These are phyloP conservation scores for Saprolegnia diclina DNA, from an alignment of 352 stramenopile genomes.

Conservation along the genomic window DNA sequence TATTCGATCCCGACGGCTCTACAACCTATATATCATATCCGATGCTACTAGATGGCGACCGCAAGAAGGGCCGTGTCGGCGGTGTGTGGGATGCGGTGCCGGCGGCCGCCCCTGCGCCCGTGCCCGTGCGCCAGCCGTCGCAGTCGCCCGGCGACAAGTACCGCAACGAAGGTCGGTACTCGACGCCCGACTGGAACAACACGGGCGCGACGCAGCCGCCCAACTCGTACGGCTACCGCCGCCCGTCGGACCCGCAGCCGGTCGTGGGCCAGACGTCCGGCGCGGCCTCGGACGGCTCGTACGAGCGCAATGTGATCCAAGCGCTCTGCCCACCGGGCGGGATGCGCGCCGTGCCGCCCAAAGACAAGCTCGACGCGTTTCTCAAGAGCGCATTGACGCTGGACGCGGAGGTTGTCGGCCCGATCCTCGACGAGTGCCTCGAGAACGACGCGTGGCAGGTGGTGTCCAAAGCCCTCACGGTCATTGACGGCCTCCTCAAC, in stretches of 20 bases:
- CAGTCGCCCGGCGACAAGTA: slow-evolving; percentile 33
- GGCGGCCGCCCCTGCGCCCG: slow-evolving; percentile 27
- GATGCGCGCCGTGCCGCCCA: slow-evolving; percentile 92
- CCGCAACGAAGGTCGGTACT: background rate
- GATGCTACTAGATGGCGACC: slow-evolving; percentile 46
- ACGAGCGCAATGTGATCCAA: slow-evolving; percentile 90
- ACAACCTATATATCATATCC: background rate
- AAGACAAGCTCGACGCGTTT: slow-evolving; percentile 92
- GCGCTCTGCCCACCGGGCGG: slow-evolving; percentile 90
- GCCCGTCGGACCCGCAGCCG: slow-evolving; percentile 29
- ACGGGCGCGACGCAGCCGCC: slow-evolving; percentile 32
- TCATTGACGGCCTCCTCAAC: slow-evolving; percentile 87
- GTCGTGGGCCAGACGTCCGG: slow-evolving; percentile 57
- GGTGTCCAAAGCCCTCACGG: slow-evolving; percentile 90
- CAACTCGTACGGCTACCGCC: background rate
- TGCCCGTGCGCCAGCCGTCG: slow-evolving; percentile 31
- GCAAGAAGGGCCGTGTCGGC: slow-evolving; percentile 78
- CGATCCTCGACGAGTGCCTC: slow-evolving; percentile 90
- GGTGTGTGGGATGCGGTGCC: slow-evolving; percentile 53
- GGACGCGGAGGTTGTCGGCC: slow-evolving; percentile 91
- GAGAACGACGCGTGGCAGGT: slow-evolving; percentile 88
- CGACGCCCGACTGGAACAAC: background rate
- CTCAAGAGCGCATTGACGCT: slow-evolving; percentile 85
- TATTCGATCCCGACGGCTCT: slow-evolving; percentile 27
- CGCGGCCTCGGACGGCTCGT: slow-evolving; percentile 80